phyloP scores from a whole-genome alignment of 805 yeast genomes.

The Saccharomycopsis sp. region DNA sequence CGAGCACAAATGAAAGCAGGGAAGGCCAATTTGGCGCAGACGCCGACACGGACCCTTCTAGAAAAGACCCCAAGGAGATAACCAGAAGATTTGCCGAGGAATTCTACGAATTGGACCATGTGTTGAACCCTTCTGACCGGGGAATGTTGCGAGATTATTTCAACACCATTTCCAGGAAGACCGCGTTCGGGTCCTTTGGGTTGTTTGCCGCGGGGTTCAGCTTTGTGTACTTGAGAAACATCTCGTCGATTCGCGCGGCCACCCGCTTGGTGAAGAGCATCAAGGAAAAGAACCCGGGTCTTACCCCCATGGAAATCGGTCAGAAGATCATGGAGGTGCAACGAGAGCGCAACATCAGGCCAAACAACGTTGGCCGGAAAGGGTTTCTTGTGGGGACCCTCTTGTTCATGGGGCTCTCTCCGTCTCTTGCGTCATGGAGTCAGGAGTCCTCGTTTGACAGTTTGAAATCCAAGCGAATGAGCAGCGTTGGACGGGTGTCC shows the following conservation, averaged over 20 bases:
- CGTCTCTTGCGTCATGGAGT: not conserved
- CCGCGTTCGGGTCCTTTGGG: slow-evolving; percentile 1
- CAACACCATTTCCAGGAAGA: slow-evolving; percentile 2
- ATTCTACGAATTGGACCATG: slow-evolving; percentile 14
- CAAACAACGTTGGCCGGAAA: slow-evolving; percentile 9
- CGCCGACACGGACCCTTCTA: too few relatives aligned
- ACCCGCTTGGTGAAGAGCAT: slow-evolving; percentile 1
- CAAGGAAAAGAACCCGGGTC: slow-evolving; percentile 1
- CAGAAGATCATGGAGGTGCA: slow-evolving; percentile 2
- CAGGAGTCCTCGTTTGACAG: not conserved
- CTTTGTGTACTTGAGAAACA: slow-evolving; percentile 7
- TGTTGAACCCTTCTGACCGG: slow-evolving; percentile 10
- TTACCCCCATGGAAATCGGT: slow-evolving; percentile 9
- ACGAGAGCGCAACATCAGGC: not conserved
- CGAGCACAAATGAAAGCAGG: too few relatives aligned
- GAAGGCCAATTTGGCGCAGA: too few relatives aligned
- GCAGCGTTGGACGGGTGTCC: not conserved
- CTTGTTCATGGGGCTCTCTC: not conserved
- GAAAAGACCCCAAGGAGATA: too few relatives aligned
- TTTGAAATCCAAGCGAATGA: not conserved
- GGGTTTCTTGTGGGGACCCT: slow-evolving; percentile 10
- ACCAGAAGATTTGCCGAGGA: too few relatives aligned
- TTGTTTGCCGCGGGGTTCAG: slow-evolving; percentile 10
- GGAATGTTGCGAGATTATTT: slow-evolving; percentile 9
- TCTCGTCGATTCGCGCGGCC: slow-evolving; percentile 3